These are phyloP conservation scores for Dioscorea cayenensis DNA, from an alignment of 116 monocot species.

Conservation along the genomic window DNA sequence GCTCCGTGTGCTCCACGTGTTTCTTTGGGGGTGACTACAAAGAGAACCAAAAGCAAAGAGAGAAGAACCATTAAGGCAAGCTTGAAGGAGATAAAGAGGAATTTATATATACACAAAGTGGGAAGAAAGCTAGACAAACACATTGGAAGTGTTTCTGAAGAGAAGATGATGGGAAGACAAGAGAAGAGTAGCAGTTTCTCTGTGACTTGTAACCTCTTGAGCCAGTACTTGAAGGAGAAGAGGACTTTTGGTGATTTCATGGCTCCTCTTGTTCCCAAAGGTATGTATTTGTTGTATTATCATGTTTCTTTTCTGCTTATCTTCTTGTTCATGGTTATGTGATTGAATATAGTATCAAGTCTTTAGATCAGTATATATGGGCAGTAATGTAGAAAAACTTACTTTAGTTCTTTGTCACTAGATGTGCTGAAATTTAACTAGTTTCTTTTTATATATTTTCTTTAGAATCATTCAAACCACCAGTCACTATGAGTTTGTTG, in stretches of 20 bases:
- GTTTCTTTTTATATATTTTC: neutral
- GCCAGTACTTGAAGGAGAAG: constrained; percentile 38
- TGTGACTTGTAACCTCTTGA: constrained; percentile 34
- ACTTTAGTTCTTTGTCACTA: too few species aligned
- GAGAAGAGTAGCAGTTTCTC: constrained; percentile 41
- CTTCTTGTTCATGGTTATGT: too few species aligned
- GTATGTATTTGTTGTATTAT: neutral
- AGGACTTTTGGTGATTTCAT: constrained; percentile 23
- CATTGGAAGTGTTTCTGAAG: neutral
- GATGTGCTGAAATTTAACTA: too few species aligned
- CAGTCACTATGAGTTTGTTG: neutral
- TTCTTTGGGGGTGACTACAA: too few species aligned
- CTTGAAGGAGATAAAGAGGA: neutral
- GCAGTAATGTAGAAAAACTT: too few species aligned
- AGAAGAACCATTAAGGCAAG: too few species aligned
- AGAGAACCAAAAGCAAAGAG: too few species aligned
- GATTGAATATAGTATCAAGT: too few species aligned
- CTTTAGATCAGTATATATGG: too few species aligned
- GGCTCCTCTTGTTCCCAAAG: neutral
- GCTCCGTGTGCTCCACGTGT: too few species aligned
- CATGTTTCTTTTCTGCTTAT: too few species aligned
- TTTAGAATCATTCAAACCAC: neutral
- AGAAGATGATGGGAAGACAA: neutral
- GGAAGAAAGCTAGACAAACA: neutral
- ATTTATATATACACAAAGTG: neutral